Percentiles rank a stretch among this genome's conserved stretches.
Conservation (phyloP, 208 protist species). For the Sergeia podlipaevii region DNA sequence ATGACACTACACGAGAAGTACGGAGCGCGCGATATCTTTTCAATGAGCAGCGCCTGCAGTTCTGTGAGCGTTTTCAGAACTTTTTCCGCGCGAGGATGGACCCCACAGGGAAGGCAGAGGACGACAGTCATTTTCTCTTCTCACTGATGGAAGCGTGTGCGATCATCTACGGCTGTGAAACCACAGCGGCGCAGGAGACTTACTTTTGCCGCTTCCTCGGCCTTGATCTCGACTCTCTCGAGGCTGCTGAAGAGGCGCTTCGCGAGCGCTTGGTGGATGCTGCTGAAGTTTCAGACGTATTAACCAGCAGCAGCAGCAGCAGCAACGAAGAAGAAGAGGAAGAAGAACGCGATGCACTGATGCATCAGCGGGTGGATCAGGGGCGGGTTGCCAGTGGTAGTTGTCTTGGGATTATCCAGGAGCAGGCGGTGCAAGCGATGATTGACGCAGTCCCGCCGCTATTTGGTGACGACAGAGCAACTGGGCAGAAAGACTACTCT, state of each 20-base stretch:
- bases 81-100: constrained; percentile 42
- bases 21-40: constrained; percentile 78
- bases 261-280: constrained; percentile 34
- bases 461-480: background rate
- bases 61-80: constrained; percentile 82
- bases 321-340: too few relatives aligned
- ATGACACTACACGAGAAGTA: constrained; percentile 60
- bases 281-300: constrained; percentile 13
- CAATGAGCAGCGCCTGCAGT: constrained; percentile 72
- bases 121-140: constrained; percentile 61
- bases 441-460: constrained; percentile 22
- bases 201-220: constrained; percentile 65
- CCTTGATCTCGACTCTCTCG: constrained; percentile 66
- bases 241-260: constrained; percentile 41
- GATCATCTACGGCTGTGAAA: constrained; percentile 77
- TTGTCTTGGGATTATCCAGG: background rate
- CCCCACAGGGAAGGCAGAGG: background rate
- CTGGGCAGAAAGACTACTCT: too few relatives aligned
- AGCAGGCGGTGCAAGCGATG: constrained; percentile 21
- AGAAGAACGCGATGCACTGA: too few relatives aligned
- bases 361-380: background rate
- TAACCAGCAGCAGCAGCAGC: background rate
- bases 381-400: background rate
- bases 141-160: constrained; percentile 89
- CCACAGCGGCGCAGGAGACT: constrained; percentile 43